These are phyloP conservation scores for Xylaria hypoxylon DNA, from an alignment of 2,329 filamentous ascomycete genomes.

Conservation along the genomic window DNA sequence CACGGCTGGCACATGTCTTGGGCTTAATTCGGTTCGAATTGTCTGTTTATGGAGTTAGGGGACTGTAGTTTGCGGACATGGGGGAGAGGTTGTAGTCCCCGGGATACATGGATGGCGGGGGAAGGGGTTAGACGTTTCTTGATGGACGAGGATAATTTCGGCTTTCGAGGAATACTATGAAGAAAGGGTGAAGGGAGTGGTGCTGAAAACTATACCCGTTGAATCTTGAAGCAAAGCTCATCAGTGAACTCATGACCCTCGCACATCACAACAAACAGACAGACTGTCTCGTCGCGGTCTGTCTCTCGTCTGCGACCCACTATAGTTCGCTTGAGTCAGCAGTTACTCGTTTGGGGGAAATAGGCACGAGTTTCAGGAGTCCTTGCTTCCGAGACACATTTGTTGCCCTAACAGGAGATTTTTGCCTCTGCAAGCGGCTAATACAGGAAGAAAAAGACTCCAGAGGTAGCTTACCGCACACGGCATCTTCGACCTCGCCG, in stretches of 20 bases:
- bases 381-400: too few relatives aligned
- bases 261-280: constrained; percentile 86
- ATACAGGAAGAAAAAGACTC: too few relatives aligned
- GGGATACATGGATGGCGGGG: background rate
- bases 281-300: constrained; percentile 86
- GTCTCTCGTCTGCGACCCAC: constrained; percentile 78
- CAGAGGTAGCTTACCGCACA: too few relatives aligned
- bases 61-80: background rate
- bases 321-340: too few relatives aligned
- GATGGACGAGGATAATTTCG: background rate
- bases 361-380: too few relatives aligned
- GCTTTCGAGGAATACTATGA: background rate
- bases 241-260: constrained; percentile 67
- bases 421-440: too few relatives aligned
- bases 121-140: background rate
- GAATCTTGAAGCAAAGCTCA: constrained; percentile 72
- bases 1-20: constrained; percentile 87
- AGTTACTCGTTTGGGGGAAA: too few relatives aligned
- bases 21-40: constrained; percentile 83
- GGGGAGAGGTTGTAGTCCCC: background rate
- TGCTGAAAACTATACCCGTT: constrained; percentile 53
- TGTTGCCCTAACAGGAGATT: too few relatives aligned
- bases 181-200: too few relatives aligned
- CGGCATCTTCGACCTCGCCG: constrained; percentile 80
- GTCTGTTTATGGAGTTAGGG: constrained; percentile 48